phyloP scores from a whole-genome alignment of 2,329 filamentous ascomycete genomes.

The Pseudogymnoascus sp. region DNA sequence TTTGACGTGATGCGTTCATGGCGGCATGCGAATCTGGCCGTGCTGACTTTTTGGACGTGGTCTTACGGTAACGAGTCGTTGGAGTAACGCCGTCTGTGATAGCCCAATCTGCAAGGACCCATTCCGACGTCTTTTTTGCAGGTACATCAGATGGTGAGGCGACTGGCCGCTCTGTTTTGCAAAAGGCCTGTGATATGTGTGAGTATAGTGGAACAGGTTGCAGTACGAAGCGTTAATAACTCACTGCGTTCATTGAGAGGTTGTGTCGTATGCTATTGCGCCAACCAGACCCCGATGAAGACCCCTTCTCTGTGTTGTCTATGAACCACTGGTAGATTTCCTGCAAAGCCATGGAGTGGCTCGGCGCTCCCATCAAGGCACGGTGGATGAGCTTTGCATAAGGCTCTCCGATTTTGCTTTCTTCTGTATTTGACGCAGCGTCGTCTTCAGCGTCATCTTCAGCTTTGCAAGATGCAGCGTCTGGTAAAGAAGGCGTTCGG shows the following conservation, averaged over 20 bases:
- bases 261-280: slow-evolving; percentile 95
- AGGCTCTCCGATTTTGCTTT: slow-evolving; percentile 41
- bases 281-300: slow-evolving; percentile 60
- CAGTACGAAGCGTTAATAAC: slow-evolving; percentile 27
- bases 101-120: slow-evolving; percentile 67
- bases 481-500: slow-evolving; percentile 13
- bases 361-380: slow-evolving; percentile 60
- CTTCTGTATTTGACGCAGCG: slow-evolving; percentile 22
- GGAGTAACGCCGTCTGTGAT: slow-evolving; percentile 67
- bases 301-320: slow-evolving; percentile 69
- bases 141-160: slow-evolving; percentile 36
- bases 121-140: slow-evolving; percentile 61
- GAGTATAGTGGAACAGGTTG: slow-evolving; percentile 27
- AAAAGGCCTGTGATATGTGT: slow-evolving; percentile 40
- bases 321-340: slow-evolving; percentile 89
- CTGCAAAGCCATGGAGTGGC: slow-evolving; percentile 66
- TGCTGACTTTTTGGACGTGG: slow-evolving; percentile 23
- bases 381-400: slow-evolving; percentile 77
- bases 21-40: background rate
- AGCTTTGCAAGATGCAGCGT: slow-evolving; percentile 17
- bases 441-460: slow-evolving; percentile 24
- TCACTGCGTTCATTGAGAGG: slow-evolving; percentile 87
- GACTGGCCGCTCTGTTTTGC: slow-evolving; percentile 38
- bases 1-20: slow-evolving; percentile 1
- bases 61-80: slow-evolving; percentile 70